Percentiles rank a stretch among this genome's conserved stretches.
Evolutionary conservation across 805 yeast species (phyloP).

Genomic region (Metschnikowia drakensbergensis): DNA sequence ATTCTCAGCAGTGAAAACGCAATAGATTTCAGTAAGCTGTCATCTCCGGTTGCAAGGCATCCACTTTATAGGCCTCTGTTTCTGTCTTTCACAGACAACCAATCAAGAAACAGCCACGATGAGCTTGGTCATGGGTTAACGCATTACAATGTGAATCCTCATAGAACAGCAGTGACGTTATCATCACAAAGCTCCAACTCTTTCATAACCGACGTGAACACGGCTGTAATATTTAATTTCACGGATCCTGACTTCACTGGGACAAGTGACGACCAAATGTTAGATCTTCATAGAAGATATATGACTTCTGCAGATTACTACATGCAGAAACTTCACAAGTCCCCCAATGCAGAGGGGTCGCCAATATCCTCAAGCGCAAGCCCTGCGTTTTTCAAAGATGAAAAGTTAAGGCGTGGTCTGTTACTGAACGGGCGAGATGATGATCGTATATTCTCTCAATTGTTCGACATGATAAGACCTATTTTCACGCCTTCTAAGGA

Average conservation of each 20-base stretch:
- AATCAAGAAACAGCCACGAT: not conserved
- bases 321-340: slow-evolving; percentile 12
- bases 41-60: slow-evolving; percentile 5
- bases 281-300: slow-evolving; percentile 14
- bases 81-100: slow-evolving; percentile 3
- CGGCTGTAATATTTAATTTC: slow-evolving; percentile 10
- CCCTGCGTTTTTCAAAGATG: not conserved
- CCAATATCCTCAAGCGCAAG: not conserved
- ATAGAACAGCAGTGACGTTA: slow-evolving; percentile 7
- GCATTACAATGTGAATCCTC: slow-evolving; percentile 1
- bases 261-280: slow-evolving; percentile 4
- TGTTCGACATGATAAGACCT: slow-evolving; percentile 9
- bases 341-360: not conserved
- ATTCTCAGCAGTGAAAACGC: slow-evolving; percentile 6
- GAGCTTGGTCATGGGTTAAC: not conserved
- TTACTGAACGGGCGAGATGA: slow-evolving; percentile 4
- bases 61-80: slow-evolving; percentile 3
- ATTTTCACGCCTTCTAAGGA: slow-evolving; percentile 10
- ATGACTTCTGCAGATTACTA: slow-evolving; percentile 15
- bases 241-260: slow-evolving; percentile 11
- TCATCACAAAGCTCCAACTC: slow-evolving; percentile 18
- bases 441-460: slow-evolving; percentile 1
- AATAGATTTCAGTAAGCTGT: not conserved
- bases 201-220: slow-evolving; percentile 5
- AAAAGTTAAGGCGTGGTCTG: slow-evolving; percentile 4